phyloP scores from a whole-genome alignment of 2,329 filamentous ascomycete species.

The Cladophialophora psammophila region DNA sequence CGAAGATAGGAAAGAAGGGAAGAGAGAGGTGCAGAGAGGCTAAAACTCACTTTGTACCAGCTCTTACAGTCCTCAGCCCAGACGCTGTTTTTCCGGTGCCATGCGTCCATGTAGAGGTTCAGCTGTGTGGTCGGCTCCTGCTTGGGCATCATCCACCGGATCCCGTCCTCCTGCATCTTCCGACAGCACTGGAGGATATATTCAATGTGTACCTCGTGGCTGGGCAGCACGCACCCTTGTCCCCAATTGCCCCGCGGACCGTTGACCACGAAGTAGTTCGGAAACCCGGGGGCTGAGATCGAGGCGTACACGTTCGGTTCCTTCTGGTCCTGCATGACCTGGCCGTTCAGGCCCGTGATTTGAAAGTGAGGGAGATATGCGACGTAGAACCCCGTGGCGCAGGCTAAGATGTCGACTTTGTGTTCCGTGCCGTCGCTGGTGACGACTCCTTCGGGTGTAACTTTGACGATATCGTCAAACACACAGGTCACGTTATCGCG shows the following conservation, averaged over 20 bases:
- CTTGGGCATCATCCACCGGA: slow-evolving; percentile 40
- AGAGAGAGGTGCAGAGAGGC: slow-evolving; percentile 44
- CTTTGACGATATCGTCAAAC: slow-evolving; percentile 39
- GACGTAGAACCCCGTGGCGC: slow-evolving; percentile 50
- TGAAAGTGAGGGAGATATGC: slow-evolving; percentile 54
- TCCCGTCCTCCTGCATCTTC: slow-evolving; percentile 46
- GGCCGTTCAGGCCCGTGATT: slow-evolving; percentile 45
- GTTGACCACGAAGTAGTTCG: slow-evolving; percentile 48
- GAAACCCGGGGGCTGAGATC: slow-evolving; percentile 55
- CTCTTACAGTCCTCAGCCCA: slow-evolving; percentile 43
- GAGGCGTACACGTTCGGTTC: slow-evolving; percentile 56
- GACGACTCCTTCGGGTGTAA: slow-evolving; percentile 44
- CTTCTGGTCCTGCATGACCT: slow-evolving; percentile 52
- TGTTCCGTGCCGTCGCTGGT: slow-evolving; percentile 42
- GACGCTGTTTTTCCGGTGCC: slow-evolving; percentile 44
- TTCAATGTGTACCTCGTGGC: slow-evolving; percentile 41
- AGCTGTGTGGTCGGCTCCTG: slow-evolving; percentile 34
- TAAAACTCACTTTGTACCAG: slow-evolving; percentile 48
- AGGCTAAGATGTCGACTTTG: slow-evolving; percentile 47
- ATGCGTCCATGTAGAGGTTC: slow-evolving; percentile 40
- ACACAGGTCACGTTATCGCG: slow-evolving; percentile 39
- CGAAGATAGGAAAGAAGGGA: slow-evolving; percentile 46
- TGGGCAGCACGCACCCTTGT: slow-evolving; percentile 43
- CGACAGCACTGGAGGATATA: slow-evolving; percentile 44
- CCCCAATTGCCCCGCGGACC: slow-evolving; percentile 43